Evolutionary conservation across 1,284 basidiomycete species (phyloP), one percentile per base, ranked within the genome.

Genomic region (Trametes sp.): DNA sequence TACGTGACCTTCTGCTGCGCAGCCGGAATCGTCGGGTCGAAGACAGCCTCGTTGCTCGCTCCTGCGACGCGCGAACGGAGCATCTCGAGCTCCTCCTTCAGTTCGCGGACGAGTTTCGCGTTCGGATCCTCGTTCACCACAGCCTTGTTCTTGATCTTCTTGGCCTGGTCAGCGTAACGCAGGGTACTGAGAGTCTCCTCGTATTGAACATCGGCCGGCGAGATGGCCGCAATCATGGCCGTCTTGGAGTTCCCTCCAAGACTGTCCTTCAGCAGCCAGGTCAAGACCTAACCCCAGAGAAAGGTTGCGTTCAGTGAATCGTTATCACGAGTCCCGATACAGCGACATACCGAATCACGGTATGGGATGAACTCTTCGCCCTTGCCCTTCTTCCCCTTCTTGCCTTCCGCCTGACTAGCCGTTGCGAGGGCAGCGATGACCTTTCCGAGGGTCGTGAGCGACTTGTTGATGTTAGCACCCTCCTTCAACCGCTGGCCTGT

Each of bases 141-240:
- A 19, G 97, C 97, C 82, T 98, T 98, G 79, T 98, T 99, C 89
- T 97, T 98, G 82, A 99, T 99, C 88, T 97, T 98, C 89, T 99
- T 99, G 28, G 97, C 96, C 75, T 94, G 95, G 81, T 98, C 96
- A 68, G 97, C 98, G 78, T 99, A 99, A 3, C 97, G 90, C 61
- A 97, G 81, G 4, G 95, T 97, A 79, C 94, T 95, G 63, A 98
- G 81, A 14, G 97, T 98, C 79, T 99, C 97, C 69, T 99, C 97
- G 76, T 98, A 97, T 53, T 76, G 73, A n/a, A 76, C 73, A 78
- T 98, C 96, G 38, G 96, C 96, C 19, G 96, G 96, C 24, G 96
- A 92, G 68, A 99, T 98, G 41, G 97, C 97, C 51, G 97, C 97
- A 72, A 99, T 98, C 96, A 97, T 98, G 4, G 94, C 93, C 7